phyloP scores from a whole-genome alignment of 1,284 basidiomycete genomes.

The Serendipita sp. region DNA sequence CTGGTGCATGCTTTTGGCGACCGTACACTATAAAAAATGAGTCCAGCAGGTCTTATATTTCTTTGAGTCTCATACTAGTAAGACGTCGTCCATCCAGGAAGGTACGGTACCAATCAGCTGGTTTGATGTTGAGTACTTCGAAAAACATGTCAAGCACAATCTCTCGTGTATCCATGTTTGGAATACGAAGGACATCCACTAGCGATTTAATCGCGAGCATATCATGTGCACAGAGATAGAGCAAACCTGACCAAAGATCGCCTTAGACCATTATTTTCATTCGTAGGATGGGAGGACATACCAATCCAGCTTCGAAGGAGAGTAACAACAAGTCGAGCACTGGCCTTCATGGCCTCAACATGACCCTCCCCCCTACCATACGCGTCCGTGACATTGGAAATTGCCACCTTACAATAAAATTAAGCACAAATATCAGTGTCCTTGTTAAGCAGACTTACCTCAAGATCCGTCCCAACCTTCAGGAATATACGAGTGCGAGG shows the following conservation, averaged over 20 bases:
- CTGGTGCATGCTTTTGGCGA: slow-evolving; percentile 31
- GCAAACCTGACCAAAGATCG: slow-evolving; percentile 42
- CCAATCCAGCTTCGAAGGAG: slow-evolving; percentile 91
- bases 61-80: slow-evolving; percentile 45
- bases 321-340: slow-evolving; percentile 63
- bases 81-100: slow-evolving; percentile 77
- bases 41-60: background rate
- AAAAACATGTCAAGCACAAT: slow-evolving; percentile 89
- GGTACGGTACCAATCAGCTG: slow-evolving; percentile 78
- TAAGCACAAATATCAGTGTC: slow-evolving; percentile 11
- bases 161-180: slow-evolving; percentile 75
- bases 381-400: slow-evolving; percentile 81
- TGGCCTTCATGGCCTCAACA: slow-evolving; percentile 62
- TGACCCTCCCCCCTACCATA: slow-evolving; percentile 72
- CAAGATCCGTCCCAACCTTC: slow-evolving; percentile 74
- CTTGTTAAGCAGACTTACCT: slow-evolving; percentile 36
- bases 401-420: slow-evolving; percentile 43
- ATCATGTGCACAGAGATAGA: slow-evolving; percentile 89
- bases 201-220: slow-evolving; percentile 75
- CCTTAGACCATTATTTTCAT: slow-evolving; percentile 6
- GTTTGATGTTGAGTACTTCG: slow-evolving; percentile 80
- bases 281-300: slow-evolving; percentile 26
- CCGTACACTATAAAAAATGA: slow-evolving; percentile 39
- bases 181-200: slow-evolving; percentile 77
- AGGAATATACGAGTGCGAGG: slow-evolving; percentile 74